Percentiles rank a stretch among this genome's conserved stretches.
Evolutionary conservation across 2,329 filamentous ascomycete genomes (phyloP).

Genomic region (Penicillium sp.): DNA sequence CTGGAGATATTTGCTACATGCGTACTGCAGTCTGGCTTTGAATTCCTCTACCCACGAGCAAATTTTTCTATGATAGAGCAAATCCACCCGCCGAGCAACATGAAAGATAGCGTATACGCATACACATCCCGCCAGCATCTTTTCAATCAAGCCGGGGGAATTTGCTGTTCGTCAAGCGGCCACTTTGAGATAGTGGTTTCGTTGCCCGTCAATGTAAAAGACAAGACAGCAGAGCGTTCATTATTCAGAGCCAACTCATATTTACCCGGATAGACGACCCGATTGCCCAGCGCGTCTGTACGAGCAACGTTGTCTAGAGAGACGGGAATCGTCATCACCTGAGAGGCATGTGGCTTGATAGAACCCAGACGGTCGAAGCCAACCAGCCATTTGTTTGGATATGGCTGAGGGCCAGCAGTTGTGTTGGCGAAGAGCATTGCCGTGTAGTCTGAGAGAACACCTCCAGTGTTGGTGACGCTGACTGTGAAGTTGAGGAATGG

Average conservation of each 20-base stretch:
- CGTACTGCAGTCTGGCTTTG: too few relatives aligned
- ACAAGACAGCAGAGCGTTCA: slow-evolving; percentile 38
- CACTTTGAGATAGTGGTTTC: slow-evolving; percentile 37
- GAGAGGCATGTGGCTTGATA: slow-evolving; percentile 26
- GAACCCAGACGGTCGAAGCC: slow-evolving; percentile 39
- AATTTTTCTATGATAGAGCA: not conserved
- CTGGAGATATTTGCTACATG: too few relatives aligned
- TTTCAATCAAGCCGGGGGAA: slow-evolving; percentile 15
- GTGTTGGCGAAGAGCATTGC: slow-evolving; percentile 44
- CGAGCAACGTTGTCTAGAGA: slow-evolving; percentile 43
- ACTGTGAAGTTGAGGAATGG: slow-evolving; percentile 43
- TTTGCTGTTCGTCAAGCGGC: slow-evolving; percentile 33
- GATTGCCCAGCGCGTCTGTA: slow-evolving; percentile 41
- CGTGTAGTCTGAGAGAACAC: slow-evolving; percentile 43
- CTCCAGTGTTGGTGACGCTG: slow-evolving; percentile 41
- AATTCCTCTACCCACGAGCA: not conserved
- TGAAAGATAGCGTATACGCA: too few relatives aligned
- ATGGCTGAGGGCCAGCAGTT: slow-evolving; percentile 43
- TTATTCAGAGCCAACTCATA: slow-evolving; percentile 47
- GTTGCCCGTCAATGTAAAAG: slow-evolving; percentile 38
- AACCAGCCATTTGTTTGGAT: slow-evolving; percentile 48
- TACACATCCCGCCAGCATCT: not conserved
- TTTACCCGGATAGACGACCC: slow-evolving; percentile 45
- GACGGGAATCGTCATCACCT: slow-evolving; percentile 38
- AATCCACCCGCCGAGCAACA: too few relatives aligned